Evolutionary conservation across 768 basidiomycete species (phyloP), one percentile per base, ranked within the genome.

Genomic region (Porpolomopsis calyptriformis): DNA sequence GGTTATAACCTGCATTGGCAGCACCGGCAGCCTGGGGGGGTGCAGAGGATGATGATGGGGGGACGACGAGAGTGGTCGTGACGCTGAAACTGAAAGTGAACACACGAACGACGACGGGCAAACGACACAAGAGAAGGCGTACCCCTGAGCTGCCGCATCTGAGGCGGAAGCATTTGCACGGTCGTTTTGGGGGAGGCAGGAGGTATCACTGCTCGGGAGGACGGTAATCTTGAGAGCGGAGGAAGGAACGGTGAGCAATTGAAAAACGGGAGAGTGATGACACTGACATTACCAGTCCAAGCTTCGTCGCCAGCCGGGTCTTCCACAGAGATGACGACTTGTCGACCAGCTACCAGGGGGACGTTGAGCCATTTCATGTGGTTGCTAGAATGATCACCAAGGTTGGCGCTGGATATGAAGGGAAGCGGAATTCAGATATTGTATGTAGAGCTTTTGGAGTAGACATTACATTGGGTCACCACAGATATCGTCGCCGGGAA

Each of bases 261-360:
- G 42, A n/a, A 8, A 39, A 44, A 27, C 11, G 39, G 35, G 37
- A 11, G 52, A 46, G 22, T 18, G 22, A 45, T 12, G 37, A 49
- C 14, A 69, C 77, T 57, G 49, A 85, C 85, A 9, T 52, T 54
- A 27, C 64, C 68, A 52, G 75, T 78, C 85, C 85, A 89, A 2
- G 73, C 83, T 53, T 86, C 82, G 2, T 79, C 57, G 23, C 66
- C 74, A 26, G 54, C 45, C 1, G 62, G 54, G 56, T 85, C 82
- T 49, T 72, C 59, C 14, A 85, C 50, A 12, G 72, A 80, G 25
- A 86, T 50, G 51, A 67, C 58, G 31, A 81, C 66, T 23, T 64
- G 49, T 18, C 67, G 68, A 29, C 77, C 77, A 10, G 71, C 66
- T 26, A 72, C 55, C 41, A 85, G 33, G 39, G 66, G 64, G 4